Base-by-base conservation (phyloP, 495 filamentous ascomycete species). In the Neurospora discreta region DNA sequence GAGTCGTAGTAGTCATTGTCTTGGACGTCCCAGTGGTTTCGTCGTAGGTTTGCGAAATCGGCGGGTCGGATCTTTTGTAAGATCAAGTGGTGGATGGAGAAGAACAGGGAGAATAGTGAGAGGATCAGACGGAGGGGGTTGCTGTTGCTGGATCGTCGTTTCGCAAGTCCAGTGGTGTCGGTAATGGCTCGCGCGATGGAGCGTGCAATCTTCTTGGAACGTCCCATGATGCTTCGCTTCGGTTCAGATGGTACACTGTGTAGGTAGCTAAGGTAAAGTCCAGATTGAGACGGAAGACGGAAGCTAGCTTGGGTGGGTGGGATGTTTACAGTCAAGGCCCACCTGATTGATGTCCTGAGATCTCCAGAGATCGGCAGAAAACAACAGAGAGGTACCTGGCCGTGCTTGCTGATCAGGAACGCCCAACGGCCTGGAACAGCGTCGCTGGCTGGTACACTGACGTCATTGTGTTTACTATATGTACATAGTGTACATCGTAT, bases 121-220 rank as follows among this genome's bases (percentile, higher is more conserved):
- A 82, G 65, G 7, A 82, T 68, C 0, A 77, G 73, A 7, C 69
- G 75, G 23, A 81, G 67, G 0, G 70, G 68, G 43, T 69, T 77
- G 10, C 58, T 52, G 52, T 10, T 65, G 52, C 26, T 65, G 1
- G 26, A 65, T 5, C 74, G 65, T 39, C 43, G 69, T 36, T 67
- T 73, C 41, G 73, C 23, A 9, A 67, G 38, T 23, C 74, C 73
- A 52, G 74, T 79, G 3, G 75, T 73, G 39, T 77, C 76, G 30
- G 74, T 73, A 70, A 84, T 76, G 20, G 82, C 81, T 39, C 75
- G 80, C 16, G 80, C 79, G 69, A 84, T 74, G 9, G 79, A 79
- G 20, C 77, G 78, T 30, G 78, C 78, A 30, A 80, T 78, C 36
- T 46, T 68, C 65, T 77, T 70, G 46, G 77, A 71, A n/a, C 79